Evolutionary conservation across 108 stramenopile species (phyloP).

Genomic region (Epipyxis sp.): DNA sequence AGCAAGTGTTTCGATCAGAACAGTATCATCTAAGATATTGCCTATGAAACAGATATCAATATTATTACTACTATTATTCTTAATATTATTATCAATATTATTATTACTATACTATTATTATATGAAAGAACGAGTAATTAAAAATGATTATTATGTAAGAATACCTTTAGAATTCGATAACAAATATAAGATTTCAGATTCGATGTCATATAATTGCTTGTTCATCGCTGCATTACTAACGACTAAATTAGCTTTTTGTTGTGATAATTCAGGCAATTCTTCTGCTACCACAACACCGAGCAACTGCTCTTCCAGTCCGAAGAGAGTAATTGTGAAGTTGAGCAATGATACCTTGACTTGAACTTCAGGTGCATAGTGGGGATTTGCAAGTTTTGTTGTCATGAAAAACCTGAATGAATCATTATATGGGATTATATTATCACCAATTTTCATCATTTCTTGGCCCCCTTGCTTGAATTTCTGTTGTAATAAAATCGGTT

Average conservation of each 20-base stretch:
- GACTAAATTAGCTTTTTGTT: slow-evolving; percentile 50
- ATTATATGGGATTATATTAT: slow-evolving; percentile 64
- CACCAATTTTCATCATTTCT: slow-evolving; percentile 67
- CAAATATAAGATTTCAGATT: slow-evolving; percentile 53
- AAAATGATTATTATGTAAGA: no score
- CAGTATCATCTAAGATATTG: slow-evolving; percentile 65
- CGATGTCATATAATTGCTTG: slow-evolving; percentile 63
- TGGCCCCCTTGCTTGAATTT: slow-evolving; percentile 66
- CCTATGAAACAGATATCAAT: no score
- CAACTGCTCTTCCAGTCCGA: slow-evolving; percentile 66
- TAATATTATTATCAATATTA: no score
- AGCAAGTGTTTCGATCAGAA: slow-evolving; percentile 64
- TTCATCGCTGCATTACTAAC: slow-evolving; percentile 61
- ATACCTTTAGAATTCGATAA: slow-evolving; percentile 56
- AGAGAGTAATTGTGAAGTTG: slow-evolving; percentile 66
- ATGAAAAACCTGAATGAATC: slow-evolving; percentile 61
- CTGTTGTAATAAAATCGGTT: slow-evolving; percentile 64
- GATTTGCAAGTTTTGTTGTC: slow-evolving; percentile 68
- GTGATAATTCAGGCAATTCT: slow-evolving; percentile 51
- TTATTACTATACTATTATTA: no score
- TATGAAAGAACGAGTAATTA: no score
- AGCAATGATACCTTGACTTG: slow-evolving; percentile 62
- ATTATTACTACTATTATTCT: no score
- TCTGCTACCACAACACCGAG: slow-evolving; percentile 59
- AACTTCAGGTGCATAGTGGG: slow-evolving; percentile 61